Conservation (phyloP, 2,329 filamentous ascomycete genomes). For the Xylariaceae sp. region DNA sequence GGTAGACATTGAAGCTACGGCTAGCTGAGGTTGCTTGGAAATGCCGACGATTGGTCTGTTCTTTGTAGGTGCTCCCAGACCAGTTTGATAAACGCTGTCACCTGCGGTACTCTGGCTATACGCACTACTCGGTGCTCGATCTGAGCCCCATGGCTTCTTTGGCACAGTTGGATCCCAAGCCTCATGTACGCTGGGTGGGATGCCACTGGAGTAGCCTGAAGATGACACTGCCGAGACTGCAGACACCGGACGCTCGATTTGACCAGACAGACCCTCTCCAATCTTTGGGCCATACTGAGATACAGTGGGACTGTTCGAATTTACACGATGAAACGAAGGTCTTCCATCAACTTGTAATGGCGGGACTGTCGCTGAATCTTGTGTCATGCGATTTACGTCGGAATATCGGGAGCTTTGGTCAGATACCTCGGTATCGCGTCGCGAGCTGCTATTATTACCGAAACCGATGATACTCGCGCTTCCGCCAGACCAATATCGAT, state of each 20-base stretch:
- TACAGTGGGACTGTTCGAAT: constrained; percentile 72
- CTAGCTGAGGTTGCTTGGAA: constrained; percentile 57
- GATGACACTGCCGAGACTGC: constrained; percentile 56
- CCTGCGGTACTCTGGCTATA: constrained; percentile 50
- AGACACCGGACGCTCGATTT: constrained; percentile 64
- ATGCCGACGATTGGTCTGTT: constrained; percentile 44
- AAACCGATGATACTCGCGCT: constrained; percentile 71
- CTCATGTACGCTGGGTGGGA: constrained; percentile 67
- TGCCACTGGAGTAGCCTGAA: constrained; percentile 67
- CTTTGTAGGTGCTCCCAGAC: constrained; percentile 43
- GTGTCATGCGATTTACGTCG: constrained; percentile 57
- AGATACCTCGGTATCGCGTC: constrained; percentile 58
- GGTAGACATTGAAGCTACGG: constrained; percentile 56
- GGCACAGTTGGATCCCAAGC: constrained; percentile 57
- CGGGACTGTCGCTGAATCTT: constrained; percentile 73
- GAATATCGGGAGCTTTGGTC: constrained; percentile 65
- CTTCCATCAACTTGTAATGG: constrained; percentile 66
- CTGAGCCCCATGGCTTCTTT: constrained; percentile 55
- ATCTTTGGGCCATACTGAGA: constrained; percentile 61
- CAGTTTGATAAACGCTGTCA: constrained; percentile 48
- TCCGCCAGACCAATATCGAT: constrained; percentile 77
- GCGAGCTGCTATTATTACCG: constrained; percentile 46
- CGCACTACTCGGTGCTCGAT: constrained; percentile 58
- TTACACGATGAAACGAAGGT: constrained; percentile 68
- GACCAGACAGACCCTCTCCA: constrained; percentile 64